Evolutionary conservation across 306 rosid genomes (phyloP).

Genomic region (Elaeagnus macrophylla): DNA sequence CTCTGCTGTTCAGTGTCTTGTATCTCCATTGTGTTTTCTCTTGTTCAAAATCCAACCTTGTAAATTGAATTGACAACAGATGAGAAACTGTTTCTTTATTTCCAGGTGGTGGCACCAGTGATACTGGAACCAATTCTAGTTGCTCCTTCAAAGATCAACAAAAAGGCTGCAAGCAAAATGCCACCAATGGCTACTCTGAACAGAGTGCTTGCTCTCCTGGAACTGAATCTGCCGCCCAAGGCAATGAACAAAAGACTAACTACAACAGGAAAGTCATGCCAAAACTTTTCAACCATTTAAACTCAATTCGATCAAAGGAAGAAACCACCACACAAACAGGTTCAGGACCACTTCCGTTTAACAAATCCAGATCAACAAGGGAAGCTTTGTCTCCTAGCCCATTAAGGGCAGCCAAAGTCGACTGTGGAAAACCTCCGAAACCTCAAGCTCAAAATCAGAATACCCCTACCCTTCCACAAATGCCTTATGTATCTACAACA

Average conservation of each 20-base stretch:
- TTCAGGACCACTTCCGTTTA: conserved; percentile 5
- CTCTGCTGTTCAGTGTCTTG: no score
- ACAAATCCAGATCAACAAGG: conserved; percentile 3
- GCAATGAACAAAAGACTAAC: background rate
- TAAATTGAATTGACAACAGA: background rate
- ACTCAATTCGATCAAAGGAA: background rate
- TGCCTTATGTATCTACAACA: conserved; percentile 67
- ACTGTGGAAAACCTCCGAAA: conserved; percentile 30
- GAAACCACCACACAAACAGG: conserved; percentile 7
- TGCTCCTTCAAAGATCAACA: conserved; percentile 26
- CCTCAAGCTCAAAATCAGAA: conserved; percentile 11
- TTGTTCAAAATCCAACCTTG: background rate
- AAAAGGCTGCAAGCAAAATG: conserved; percentile 14
- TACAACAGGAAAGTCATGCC: background rate
- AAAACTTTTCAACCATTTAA: background rate
- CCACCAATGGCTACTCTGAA: conserved; percentile 21
- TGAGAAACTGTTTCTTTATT: background rate
- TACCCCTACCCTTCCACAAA: conserved; percentile 24
- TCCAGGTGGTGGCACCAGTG: conserved; percentile 45
- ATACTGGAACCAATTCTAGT: conserved; percentile 40
- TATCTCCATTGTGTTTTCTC: no score
- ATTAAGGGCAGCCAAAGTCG: conserved; percentile 18
- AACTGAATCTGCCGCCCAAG: background rate
- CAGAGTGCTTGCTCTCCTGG: conserved; percentile 31
- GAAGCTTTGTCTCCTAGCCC: conserved; percentile 2